Evolutionary conservation across 768 basidiomycete species (phyloP).

Genomic region (Termitomyces titanicus): DNA sequence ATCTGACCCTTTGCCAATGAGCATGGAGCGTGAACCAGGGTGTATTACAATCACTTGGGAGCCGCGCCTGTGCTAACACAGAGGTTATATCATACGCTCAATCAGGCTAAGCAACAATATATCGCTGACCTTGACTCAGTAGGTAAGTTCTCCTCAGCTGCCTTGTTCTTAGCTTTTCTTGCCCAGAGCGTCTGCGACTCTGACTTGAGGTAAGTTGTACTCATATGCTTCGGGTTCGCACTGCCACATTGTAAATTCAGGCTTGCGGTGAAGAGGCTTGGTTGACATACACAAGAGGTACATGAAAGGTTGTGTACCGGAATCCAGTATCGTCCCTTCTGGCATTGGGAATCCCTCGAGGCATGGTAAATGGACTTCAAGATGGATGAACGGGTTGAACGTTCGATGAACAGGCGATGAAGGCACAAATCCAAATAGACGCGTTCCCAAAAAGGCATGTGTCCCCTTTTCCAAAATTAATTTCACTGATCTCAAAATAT

Average conservation of each 20-base stretch:
- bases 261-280: neutral
- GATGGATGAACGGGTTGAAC: neutral
- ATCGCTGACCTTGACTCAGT: constrained; percentile 46
- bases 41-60: constrained; percentile 79
- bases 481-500: neutral
- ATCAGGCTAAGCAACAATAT: neutral
- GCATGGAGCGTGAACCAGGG: constrained; percentile 69
- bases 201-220: constrained; percentile 72
- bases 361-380: constrained; percentile 44
- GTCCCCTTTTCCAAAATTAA: too few species aligned
- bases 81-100: constrained; percentile 22
- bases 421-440: neutral
- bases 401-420: neutral
- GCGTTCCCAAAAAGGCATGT: neutral
- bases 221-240: constrained; percentile 77
- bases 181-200: constrained; percentile 75
- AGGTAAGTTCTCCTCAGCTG: constrained; percentile 34
- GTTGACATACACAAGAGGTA: constrained; percentile 62
- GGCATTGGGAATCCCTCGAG: constrained; percentile 77
- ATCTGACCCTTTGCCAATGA: constrained; percentile 76
- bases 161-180: constrained; percentile 59
- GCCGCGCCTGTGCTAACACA: constrained; percentile 52
- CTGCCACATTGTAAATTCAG: constrained; percentile 29
- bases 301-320: constrained; percentile 77
- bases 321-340: constrained; percentile 81